Conservation (phyloP, 495 filamentous ascomycete species). For the Aspergillus indologenus region DNA sequence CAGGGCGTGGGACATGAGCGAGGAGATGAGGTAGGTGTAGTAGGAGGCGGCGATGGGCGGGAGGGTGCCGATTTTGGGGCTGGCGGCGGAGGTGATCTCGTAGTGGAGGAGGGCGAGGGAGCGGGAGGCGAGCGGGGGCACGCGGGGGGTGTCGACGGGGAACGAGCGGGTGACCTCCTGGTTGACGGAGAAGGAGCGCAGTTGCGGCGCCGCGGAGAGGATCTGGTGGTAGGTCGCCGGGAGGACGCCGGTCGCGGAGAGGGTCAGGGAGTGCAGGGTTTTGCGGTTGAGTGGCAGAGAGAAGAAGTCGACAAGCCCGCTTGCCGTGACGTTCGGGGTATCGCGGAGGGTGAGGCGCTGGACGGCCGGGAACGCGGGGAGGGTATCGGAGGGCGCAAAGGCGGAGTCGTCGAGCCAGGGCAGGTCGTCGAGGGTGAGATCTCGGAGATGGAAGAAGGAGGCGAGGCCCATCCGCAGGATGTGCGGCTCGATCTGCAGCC, state of each 20-base stretch:
- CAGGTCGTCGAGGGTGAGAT: slow-evolving; percentile 68
- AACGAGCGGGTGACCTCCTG: slow-evolving; percentile 67
- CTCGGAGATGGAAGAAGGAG: slow-evolving; percentile 60
- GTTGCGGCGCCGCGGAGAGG: slow-evolving; percentile 56
- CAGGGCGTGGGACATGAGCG: slow-evolving; percentile 70
- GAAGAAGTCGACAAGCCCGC: slow-evolving; percentile 65
- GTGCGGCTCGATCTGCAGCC: slow-evolving; percentile 67
- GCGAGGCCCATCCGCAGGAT: slow-evolving; percentile 69
- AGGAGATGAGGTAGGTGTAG: slow-evolving; percentile 82
- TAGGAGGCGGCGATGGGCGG: slow-evolving; percentile 64
- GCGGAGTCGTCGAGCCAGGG: slow-evolving; percentile 69
- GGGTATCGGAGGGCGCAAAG: slow-evolving; percentile 55
- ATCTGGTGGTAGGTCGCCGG: slow-evolving; percentile 62
- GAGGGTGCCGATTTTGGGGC: slow-evolving; percentile 47
- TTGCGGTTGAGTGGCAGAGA: slow-evolving; percentile 45
- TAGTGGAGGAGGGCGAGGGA: slow-evolving; percentile 71
- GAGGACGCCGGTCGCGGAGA: slow-evolving; percentile 64
- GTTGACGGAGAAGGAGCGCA: slow-evolving; percentile 63
- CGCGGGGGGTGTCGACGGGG: slow-evolving; percentile 48
- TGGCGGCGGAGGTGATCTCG: slow-evolving; percentile 66
- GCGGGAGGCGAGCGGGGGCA: slow-evolving; percentile 62
- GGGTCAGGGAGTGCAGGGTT: slow-evolving; percentile 56
- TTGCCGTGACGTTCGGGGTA: slow-evolving; percentile 63
- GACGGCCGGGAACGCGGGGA: slow-evolving; percentile 69
- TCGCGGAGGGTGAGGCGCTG: slow-evolving; percentile 66